phyloP scores from a whole-genome alignment of 352 stramenopile species.

The Pythium volutum region DNA sequence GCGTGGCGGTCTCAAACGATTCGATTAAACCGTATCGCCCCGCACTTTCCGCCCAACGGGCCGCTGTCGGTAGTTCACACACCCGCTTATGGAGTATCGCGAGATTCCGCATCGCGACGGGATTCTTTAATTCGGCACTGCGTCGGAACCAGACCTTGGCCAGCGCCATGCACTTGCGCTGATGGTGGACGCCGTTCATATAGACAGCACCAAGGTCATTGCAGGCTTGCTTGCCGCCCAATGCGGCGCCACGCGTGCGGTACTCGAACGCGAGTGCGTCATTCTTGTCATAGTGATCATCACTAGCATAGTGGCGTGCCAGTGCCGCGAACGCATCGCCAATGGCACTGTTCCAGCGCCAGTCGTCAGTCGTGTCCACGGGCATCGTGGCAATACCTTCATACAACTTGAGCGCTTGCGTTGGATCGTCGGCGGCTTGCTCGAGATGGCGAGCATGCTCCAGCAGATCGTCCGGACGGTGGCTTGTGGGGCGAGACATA shows the following conservation, averaged over 20 bases:
- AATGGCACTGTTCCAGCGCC: conserved; percentile 1
- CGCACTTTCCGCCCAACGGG: not conserved
- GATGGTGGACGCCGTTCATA: not conserved
- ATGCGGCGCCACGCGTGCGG: not conserved
- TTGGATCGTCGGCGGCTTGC: not conserved
- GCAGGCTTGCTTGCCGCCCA: not conserved
- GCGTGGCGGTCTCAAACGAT: not conserved
- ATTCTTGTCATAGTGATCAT: not conserved
- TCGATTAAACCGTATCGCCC: not conserved
- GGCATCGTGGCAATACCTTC: conserved; percentile 3
- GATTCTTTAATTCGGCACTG: not conserved
- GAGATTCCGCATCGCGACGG: not conserved
- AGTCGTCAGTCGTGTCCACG: not conserved
- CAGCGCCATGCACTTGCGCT: not conserved
- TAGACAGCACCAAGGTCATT: not conserved
- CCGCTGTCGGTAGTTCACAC: not conserved
- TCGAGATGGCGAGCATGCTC: not conserved
- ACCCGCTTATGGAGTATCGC: not conserved
- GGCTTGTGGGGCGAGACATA: no score
- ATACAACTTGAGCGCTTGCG: not conserved
- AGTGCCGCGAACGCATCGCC: not conserved
- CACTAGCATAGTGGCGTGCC: not conserved
- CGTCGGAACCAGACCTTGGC: not conserved
- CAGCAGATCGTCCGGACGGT: not conserved
- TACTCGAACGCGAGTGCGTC: not conserved